These are phyloP conservation scores for Boletus rex-veris DNA, from an alignment of 768 basidiomycete species.

Conservation along the genomic window DNA sequence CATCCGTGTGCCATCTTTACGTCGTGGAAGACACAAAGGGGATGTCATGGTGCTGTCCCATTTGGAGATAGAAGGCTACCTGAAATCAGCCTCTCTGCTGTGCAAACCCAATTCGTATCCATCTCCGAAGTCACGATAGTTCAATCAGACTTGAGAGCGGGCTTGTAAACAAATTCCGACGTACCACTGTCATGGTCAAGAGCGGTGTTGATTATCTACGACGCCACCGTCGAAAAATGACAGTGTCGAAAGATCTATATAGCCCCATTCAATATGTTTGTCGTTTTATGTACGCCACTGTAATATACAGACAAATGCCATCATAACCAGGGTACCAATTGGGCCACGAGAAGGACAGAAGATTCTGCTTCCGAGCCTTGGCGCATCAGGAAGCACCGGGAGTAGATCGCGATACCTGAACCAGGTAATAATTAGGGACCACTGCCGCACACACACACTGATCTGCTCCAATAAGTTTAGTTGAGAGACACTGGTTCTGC, in stretches of 20 bases:
- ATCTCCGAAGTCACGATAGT: constrained; percentile 20
- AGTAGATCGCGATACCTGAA: constrained; percentile 19
- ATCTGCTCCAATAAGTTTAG: constrained; percentile 6
- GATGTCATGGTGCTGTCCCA: constrained; percentile 13
- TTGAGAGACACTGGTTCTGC: not conserved
- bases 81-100: constrained; percentile 16
- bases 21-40: constrained; percentile 15
- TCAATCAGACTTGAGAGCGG: constrained; percentile 20
- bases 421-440: constrained; percentile 11
- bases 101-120: constrained; percentile 21
- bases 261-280: constrained; percentile 10
- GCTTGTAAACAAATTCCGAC: constrained; percentile 21
- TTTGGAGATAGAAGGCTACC: constrained; percentile 24
- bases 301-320: constrained; percentile 8
- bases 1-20: constrained; percentile 15
- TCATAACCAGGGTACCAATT: constrained; percentile 2
- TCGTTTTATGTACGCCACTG: constrained; percentile 20
- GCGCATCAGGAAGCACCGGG: constrained; percentile 24
- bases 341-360: too few relatives aligned
- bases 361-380: not conserved
- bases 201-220: constrained; percentile 13
- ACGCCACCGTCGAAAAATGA: constrained; percentile 27
- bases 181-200: constrained; percentile 10
- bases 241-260: not conserved
- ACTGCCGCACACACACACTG: not conserved